Percentiles rank a stretch among this genome's conserved stretches.
phyloP scores from a whole-genome alignment of 352 stramenopile genomes.

The Phytophthora pluvialis region DNA sequence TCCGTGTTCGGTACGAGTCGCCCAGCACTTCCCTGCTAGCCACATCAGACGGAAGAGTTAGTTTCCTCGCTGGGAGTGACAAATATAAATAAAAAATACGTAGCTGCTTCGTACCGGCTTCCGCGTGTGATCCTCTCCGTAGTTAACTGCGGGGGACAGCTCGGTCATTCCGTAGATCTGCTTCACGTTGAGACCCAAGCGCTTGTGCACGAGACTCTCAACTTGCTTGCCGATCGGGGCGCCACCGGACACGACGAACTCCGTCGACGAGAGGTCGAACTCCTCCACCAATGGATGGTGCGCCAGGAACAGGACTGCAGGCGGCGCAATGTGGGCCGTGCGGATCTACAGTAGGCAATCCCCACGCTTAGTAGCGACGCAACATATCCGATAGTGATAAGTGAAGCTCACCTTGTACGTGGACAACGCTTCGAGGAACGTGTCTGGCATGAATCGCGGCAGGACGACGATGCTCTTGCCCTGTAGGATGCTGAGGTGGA shows the following conservation, averaged over 20 bases:
- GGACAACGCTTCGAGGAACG: constrained; percentile 85
- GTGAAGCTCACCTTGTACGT: constrained; percentile 48
- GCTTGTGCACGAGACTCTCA: constrained; percentile 65
- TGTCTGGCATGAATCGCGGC: constrained; percentile 89
- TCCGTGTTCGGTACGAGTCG: constrained; percentile 65
- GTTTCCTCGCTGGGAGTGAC: background rate
- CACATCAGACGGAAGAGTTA: background rate
- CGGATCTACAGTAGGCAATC: constrained; percentile 38
- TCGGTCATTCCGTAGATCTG: constrained; percentile 79
- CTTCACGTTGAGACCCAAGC: constrained; percentile 59
- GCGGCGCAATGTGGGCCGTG: constrained; percentile 80
- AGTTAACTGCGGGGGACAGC: constrained; percentile 43
- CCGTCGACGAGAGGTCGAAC: constrained; percentile 84
- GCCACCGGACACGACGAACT: constrained; percentile 83
- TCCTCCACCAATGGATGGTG: constrained; percentile 81
- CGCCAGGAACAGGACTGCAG: constrained; percentile 41
- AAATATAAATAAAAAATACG: background rate
- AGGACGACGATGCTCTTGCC: constrained; percentile 87
- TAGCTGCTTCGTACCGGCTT: constrained; percentile 28
- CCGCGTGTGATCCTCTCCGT: constrained; percentile 36
- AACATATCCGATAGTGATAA: background rate
- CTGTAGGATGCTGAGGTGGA: constrained; percentile 86
- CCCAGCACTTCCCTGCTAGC: constrained; percentile 43
- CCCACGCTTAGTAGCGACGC: background rate
- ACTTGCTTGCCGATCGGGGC: constrained; percentile 88